These are phyloP conservation scores for Xylaria curta DNA, from an alignment of 495 filamentous ascomycete species.

Conservation along the genomic window DNA sequence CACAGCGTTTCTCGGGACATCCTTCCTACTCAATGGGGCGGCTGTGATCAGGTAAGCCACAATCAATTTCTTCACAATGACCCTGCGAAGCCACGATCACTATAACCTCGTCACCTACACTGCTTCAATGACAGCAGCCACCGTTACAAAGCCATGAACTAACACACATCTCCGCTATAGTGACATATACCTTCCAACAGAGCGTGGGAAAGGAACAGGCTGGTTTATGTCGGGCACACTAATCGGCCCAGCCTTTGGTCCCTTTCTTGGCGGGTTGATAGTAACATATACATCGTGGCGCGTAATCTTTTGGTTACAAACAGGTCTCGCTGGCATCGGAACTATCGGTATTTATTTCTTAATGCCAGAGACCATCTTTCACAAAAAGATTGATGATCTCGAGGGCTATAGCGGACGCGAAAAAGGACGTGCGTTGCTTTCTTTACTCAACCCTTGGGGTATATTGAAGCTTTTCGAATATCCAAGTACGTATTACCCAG, in stretches of 20 bases:
- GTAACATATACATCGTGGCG: slow-evolving; percentile 74
- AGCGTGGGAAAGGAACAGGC: slow-evolving; percentile 70
- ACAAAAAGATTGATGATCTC: slow-evolving; percentile 62
- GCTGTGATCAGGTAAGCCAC: slow-evolving; percentile 59
- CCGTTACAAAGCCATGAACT: slow-evolving; percentile 8
- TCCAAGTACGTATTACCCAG: slow-evolving; percentile 48
- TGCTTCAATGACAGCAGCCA: neutral
- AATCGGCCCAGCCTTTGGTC: slow-evolving; percentile 73
- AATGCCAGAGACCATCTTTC: slow-evolving; percentile 73
- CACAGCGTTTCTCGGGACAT: slow-evolving; percentile 74
- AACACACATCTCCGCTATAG: slow-evolving; percentile 35
- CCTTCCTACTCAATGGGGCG: slow-evolving; percentile 69
- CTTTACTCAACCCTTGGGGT: slow-evolving; percentile 67
- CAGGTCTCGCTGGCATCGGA: slow-evolving; percentile 64
- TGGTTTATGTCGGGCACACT: slow-evolving; percentile 75
- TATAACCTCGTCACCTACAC: neutral
- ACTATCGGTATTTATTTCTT: slow-evolving; percentile 66
- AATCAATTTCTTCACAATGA: neutral
- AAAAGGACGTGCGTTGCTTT: slow-evolving; percentile 60
- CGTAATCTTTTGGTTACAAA: slow-evolving; percentile 75
- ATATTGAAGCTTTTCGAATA: slow-evolving; percentile 67
- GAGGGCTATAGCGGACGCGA: slow-evolving; percentile 51
- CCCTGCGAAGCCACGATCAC: neutral
- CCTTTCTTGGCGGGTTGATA: slow-evolving; percentile 71
- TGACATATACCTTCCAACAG: slow-evolving; percentile 68